Percentiles rank a stretch among this genome's conserved stretches.
Conservation (phyloP, 305 asterid species). For the Solanum chacoense region DNA sequence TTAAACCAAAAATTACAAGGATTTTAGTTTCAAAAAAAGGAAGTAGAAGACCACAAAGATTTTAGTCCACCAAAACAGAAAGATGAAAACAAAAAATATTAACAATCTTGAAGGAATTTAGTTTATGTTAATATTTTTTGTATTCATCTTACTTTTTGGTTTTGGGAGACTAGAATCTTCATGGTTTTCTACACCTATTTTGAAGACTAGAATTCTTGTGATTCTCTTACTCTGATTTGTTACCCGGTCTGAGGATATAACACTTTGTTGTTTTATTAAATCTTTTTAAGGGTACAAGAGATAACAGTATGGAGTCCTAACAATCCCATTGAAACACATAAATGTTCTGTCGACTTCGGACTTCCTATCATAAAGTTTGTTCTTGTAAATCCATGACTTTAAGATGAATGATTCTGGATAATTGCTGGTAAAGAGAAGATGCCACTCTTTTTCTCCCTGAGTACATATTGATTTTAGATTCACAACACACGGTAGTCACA, state of each 20-base stretch:
- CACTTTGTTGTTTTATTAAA: neutral
- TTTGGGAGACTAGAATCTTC: neutral
- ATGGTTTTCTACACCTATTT: neutral
- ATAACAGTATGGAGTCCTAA: neutral
- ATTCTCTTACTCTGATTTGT: neutral
- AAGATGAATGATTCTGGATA: neutral
- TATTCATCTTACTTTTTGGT: neutral
- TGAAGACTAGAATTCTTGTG: neutral
- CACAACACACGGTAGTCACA: neutral
- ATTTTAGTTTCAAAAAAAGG: neutral
- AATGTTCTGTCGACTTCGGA: neutral
- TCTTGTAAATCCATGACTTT: neutral
- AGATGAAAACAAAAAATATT: neutral
- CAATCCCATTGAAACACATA: neutral
- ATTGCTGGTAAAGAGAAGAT: neutral
- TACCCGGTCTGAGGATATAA: neutral
- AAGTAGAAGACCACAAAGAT: neutral
- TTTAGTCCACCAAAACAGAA: neutral
- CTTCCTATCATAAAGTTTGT: neutral
- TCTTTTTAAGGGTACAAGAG: neutral
- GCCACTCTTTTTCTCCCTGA: neutral
- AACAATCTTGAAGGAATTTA: neutral
- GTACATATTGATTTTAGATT: neutral
- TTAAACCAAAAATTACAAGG: neutral
- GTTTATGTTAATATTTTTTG: neutral